Conservation (phyloP, 2,329 filamentous ascomycete species). For the Ophiocordyceps robertsii region DNA sequence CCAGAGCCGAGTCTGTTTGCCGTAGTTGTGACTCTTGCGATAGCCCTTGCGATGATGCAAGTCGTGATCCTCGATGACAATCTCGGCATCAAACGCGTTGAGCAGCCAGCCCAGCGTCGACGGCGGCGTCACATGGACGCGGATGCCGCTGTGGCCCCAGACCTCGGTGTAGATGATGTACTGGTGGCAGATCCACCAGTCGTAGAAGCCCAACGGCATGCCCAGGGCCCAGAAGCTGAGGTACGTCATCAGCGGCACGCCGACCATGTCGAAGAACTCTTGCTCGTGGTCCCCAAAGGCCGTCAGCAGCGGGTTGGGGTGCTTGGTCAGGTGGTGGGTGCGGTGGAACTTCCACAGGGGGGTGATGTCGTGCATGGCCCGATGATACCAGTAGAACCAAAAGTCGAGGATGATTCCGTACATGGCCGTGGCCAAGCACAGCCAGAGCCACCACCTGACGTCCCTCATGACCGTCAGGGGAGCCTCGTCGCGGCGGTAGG, state of each 20-base stretch:
- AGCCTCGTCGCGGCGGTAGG: constrained; percentile 13
- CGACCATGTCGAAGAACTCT: constrained; percentile 26
- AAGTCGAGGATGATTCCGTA: constrained; percentile 29
- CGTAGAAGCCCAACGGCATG: constrained; percentile 29
- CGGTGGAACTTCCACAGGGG: constrained; percentile 28
- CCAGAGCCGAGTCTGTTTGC: constrained; percentile 24
- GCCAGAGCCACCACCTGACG: constrained; percentile 16
- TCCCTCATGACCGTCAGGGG: constrained; percentile 4
- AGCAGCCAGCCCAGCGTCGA: constrained; percentile 19
- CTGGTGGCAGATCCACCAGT: constrained; percentile 30
- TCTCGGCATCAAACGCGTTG: constrained; percentile 16
- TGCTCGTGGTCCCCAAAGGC: constrained; percentile 27
- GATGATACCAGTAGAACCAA: constrained; percentile 25
- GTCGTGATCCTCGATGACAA: constrained; percentile 28
- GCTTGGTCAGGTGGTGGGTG: constrained; percentile 30
- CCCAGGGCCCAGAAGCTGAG: constrained; percentile 17
- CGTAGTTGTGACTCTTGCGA: constrained; percentile 23
- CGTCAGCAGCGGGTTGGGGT: constrained; percentile 26
- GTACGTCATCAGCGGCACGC: constrained; percentile 24
- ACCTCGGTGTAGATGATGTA: constrained; percentile 26
- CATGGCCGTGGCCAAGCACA: constrained; percentile 22
- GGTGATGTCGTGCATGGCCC: constrained; percentile 25
- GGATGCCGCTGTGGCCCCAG: constrained; percentile 22
- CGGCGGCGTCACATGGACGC: constrained; percentile 18
- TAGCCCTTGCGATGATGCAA: constrained; percentile 23